Evolutionary conservation across 164 flowering plant genomes (phyloP).

Genomic region (Annona cherimola): DNA sequence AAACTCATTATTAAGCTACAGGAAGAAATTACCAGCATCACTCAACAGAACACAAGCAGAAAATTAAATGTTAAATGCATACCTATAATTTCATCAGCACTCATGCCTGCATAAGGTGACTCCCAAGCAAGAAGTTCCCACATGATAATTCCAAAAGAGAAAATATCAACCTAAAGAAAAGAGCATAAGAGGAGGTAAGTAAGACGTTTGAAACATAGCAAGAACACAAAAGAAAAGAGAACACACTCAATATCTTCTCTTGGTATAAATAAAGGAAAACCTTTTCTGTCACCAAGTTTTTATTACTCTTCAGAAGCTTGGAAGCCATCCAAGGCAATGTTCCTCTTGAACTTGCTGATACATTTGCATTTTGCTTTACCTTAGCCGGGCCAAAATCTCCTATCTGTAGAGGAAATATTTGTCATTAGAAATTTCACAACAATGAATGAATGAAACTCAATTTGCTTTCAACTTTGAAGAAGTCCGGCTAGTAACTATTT

Average conservation of each 20-base stretch:
- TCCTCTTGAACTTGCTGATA: conserved; percentile 39
- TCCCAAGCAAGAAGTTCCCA: conserved; percentile 55
- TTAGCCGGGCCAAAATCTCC: conserved; percentile 46
- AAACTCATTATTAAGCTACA: no score
- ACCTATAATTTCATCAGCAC: conserved; percentile 36
- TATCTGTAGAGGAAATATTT: conserved; percentile 20
- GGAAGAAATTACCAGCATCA: no score
- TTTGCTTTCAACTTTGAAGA: neutral
- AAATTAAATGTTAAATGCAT: neutral
- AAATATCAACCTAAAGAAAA: conserved; percentile 41
- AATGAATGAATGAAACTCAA: neutral
- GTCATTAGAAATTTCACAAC: neutral
- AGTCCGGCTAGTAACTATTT: neutral
- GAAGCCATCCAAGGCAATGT: conserved; percentile 56
- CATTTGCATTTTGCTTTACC: conserved; percentile 28
- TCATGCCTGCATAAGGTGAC: conserved; percentile 41
- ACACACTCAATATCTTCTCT: neutral
- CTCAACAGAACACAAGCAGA: no score
- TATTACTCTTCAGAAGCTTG: conserved; percentile 24
- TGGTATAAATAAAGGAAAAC: conserved; percentile 10
- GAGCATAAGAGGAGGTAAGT: neutral
- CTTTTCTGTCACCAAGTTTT: conserved; percentile 39
- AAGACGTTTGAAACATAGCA: neutral
- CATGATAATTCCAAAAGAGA: conserved; percentile 54
- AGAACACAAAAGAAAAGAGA: neutral